phyloP scores from a whole-genome alignment of 495 filamentous ascomycete genomes.

The Neurospora sp. region DNA sequence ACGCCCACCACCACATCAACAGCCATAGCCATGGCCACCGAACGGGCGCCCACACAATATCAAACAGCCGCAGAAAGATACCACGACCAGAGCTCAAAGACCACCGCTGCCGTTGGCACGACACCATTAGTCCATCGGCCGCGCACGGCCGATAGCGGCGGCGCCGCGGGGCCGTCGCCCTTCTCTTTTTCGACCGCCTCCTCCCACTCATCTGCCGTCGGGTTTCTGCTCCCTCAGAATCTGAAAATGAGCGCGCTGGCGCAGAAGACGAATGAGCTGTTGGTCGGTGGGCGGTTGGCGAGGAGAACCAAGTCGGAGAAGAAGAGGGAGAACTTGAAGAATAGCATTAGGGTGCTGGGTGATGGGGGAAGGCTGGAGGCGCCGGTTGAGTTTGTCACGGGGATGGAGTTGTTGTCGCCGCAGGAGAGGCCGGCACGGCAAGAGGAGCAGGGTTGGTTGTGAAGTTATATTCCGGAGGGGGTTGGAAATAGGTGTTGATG shows the following conservation, averaged over 20 bases:
- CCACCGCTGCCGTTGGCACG: not conserved
- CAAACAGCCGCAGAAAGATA: not conserved
- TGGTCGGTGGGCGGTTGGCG: not conserved
- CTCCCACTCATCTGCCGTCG: not conserved
- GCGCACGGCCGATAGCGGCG: not conserved
- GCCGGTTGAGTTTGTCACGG: not conserved
- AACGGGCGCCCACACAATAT: not conserved
- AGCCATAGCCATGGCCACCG: not conserved
- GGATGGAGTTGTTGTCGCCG: not conserved
- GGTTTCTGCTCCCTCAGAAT: not conserved
- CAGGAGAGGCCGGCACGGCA: not conserved
- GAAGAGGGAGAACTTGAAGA: constrained; percentile 11
- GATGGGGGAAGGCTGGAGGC: constrained; percentile 1
- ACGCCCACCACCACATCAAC: not conserved
- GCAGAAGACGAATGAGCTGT: not conserved
- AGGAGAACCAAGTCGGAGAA: constrained; percentile 1
- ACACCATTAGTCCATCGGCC: not conserved
- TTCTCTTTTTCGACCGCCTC: not conserved
- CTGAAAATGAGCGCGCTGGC: not conserved
- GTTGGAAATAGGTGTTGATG: not conserved
- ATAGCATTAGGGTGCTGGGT: constrained; percentile 3
- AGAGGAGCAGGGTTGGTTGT: not conserved
- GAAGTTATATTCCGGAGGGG: not conserved
- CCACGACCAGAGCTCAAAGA: not conserved
- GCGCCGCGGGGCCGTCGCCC: not conserved